Evolutionary conservation across 176 grass and related monocot species (phyloP).

Genomic region (Carex cristatella): DNA sequence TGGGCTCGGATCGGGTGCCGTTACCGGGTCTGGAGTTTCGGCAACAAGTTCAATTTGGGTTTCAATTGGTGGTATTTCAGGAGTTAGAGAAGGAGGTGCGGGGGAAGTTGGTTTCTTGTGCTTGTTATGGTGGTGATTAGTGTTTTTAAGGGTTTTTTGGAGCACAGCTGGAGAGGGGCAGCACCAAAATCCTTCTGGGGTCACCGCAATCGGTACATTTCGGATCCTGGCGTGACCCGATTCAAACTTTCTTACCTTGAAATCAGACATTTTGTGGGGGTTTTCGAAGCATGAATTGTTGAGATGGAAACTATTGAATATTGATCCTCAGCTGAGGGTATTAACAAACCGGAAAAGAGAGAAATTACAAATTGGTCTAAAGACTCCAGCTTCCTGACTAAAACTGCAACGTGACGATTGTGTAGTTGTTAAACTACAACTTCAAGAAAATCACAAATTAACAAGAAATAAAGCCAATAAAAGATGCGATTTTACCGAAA

Average conservation of each 20-base stretch:
- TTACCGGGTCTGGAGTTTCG: neutral
- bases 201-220: slow-evolving; percentile 77
- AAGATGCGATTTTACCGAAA: neutral
- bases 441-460: slow-evolving; percentile 3
- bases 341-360: slow-evolving; percentile 10
- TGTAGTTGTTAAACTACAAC: neutral
- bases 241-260: slow-evolving; percentile 31
- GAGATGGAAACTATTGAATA: neutral
- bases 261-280: slow-evolving; percentile 32
- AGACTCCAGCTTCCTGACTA: neutral
- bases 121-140: slow-evolving; percentile 37
- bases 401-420: neutral
- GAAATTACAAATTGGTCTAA: neutral
- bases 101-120: slow-evolving; percentile 36
- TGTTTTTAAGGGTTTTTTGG: slow-evolving; percentile 77
- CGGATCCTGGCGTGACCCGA: slow-evolving; percentile 29
- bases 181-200: slow-evolving; percentile 89
- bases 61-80: slow-evolving; percentile 19
- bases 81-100: slow-evolving; percentile 11
- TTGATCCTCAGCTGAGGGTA: neutral
- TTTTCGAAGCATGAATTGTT: neutral
- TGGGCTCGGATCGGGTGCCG: neutral
- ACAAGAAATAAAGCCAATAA: neutral
- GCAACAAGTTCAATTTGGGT: neutral
- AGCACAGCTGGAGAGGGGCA: slow-evolving; percentile 80